phyloP scores from a whole-genome alignment of 768 basidiomycete species.

The Pleurotus tuoliensis region DNA sequence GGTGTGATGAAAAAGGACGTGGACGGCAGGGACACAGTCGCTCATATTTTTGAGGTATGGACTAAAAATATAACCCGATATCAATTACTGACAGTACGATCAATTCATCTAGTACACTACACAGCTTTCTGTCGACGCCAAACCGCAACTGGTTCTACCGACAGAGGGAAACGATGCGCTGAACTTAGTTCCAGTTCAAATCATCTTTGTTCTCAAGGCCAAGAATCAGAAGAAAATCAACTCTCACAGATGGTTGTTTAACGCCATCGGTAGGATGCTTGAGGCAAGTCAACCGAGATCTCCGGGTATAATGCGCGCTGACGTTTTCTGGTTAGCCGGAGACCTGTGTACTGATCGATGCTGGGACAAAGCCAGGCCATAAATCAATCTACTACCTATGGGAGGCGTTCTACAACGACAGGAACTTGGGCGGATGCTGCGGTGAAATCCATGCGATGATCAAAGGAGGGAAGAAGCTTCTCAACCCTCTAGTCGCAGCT shows the following conservation, averaged over 20 bases:
- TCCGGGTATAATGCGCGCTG: too few species aligned
- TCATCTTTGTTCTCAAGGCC: constrained; percentile 86
- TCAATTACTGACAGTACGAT: background rate
- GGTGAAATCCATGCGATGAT: constrained; percentile 96
- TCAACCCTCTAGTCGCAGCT: constrained; percentile 92
- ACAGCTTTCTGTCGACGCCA: constrained; percentile 87
- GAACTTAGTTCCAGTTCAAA: constrained; percentile 88
- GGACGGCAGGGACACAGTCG: constrained; percentile 83
- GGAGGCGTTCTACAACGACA: constrained; percentile 84
- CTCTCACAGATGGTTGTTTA: constrained; percentile 93
- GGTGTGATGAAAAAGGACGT: constrained; percentile 85
- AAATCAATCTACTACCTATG: constrained; percentile 94
- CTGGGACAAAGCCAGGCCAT: constrained; percentile 93
- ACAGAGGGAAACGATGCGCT: constrained; percentile 78
- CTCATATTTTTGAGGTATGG: constrained; percentile 88
- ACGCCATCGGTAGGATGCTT: constrained; percentile 80
- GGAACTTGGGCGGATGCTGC: constrained; percentile 80
- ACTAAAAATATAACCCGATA: background rate
- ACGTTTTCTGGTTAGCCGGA: background rate
- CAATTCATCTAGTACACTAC: constrained; percentile 75
- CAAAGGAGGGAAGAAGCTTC: constrained; percentile 82
- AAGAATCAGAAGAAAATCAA: constrained; percentile 96
- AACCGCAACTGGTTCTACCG: constrained; percentile 86
- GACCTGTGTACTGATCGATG: constrained; percentile 82
- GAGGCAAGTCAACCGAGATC: constrained; percentile 38